These are phyloP conservation scores for Ceratocystiopsis minuta DNA, from an alignment of 2,329 filamentous ascomycete genomes.

Conservation along the genomic window DNA sequence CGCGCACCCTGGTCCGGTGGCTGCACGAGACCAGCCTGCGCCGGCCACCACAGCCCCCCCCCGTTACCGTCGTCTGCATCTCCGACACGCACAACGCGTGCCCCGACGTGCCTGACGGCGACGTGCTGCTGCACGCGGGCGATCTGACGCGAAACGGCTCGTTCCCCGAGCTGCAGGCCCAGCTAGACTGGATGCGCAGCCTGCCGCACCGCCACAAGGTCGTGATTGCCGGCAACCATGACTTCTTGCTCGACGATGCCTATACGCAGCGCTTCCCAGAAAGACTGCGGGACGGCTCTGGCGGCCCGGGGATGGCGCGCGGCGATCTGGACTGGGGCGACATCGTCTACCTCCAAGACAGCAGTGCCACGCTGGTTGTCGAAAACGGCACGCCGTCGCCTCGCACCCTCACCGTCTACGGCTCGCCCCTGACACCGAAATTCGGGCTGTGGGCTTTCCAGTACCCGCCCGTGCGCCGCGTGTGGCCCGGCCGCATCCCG, in stretches of 20 bases:
- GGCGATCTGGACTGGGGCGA: conserved; percentile 10
- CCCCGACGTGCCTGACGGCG: conserved; percentile 17
- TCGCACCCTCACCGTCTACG: conserved; percentile 8
- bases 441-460: conserved; percentile 12
- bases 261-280: conserved; percentile 3
- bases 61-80: not conserved
- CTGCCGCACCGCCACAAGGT: conserved; percentile 20
- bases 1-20: too few relatives aligned
- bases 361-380: not conserved
- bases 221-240: conserved; percentile 14
- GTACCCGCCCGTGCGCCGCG: conserved; percentile 5
- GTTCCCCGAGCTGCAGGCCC: conserved; percentile 18
- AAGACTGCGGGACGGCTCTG: conserved; percentile 6
- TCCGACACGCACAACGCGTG: conserved; percentile 12
- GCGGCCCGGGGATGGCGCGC: not conserved
- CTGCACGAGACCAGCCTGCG: too few relatives aligned
- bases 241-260: conserved; percentile 4
- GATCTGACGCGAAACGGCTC: conserved; percentile 21
- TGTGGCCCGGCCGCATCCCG: conserved; percentile 1
- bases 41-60: too few relatives aligned
- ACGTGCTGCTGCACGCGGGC: conserved; percentile 24
- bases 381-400: not conserved
- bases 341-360: conserved; percentile 10
- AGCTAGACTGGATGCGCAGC: conserved; percentile 17
- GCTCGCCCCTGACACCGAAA: conserved; percentile 11